phyloP scores from a whole-genome alignment of 768 basidiomycete genomes.

The Mrakia gelida region DNA sequence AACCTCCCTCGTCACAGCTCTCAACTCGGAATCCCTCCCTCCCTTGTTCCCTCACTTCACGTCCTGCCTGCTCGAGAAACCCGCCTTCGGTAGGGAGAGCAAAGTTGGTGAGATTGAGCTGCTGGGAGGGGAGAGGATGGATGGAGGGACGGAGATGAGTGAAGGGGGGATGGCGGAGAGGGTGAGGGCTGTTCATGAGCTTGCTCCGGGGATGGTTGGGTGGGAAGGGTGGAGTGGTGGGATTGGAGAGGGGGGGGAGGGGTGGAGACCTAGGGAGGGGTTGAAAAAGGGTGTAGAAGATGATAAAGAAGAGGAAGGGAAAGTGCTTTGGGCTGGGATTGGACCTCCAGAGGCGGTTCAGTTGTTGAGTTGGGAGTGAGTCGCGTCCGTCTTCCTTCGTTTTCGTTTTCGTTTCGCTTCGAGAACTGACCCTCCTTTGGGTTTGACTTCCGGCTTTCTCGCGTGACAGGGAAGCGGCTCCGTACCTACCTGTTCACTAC shows the following conservation, averaged over 20 bases:
- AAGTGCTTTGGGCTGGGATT: constrained; percentile 4
- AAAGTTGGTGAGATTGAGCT: not conserved
- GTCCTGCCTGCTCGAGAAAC: constrained; percentile 10
- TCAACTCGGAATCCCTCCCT: constrained; percentile 26
- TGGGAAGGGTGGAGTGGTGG: constrained; percentile 30
- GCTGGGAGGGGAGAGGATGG: not conserved
- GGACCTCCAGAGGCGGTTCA: not conserved
- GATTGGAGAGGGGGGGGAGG: constrained; percentile 10
- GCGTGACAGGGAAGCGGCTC: not conserved
- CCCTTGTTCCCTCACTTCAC: constrained; percentile 27
- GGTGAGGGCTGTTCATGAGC: constrained; percentile 4
- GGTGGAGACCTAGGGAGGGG: not conserved
- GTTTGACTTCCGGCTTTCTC: not conserved
- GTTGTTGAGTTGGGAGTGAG: constrained; percentile 7
- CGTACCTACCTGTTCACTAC: not conserved
- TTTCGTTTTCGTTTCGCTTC: no score
- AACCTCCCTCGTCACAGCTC: not conserved
- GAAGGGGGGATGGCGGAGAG: constrained; percentile 21
- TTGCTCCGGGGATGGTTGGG: constrained; percentile 14
- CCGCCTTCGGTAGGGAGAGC: not conserved
- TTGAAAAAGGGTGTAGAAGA: not conserved
- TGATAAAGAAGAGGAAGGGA: not conserved
- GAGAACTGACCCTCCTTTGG: not conserved
- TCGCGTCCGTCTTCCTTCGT: not conserved
- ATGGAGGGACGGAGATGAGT: constrained; percentile 8